Evolutionary conservation across 2,329 filamentous ascomycete species (phyloP).

Genomic region (Monosporascus cannonballus): DNA sequence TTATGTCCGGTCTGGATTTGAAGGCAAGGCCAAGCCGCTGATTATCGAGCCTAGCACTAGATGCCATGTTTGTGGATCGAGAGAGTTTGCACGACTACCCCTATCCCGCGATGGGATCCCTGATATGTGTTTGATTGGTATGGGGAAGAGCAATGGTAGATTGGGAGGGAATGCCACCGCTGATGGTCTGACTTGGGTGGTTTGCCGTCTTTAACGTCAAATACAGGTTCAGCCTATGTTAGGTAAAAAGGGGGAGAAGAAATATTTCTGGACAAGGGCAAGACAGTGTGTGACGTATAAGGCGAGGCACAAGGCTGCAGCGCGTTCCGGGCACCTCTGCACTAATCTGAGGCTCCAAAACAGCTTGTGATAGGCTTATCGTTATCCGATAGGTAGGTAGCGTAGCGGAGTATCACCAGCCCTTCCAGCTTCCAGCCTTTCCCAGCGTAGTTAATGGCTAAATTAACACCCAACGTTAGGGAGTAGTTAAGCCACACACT

Average conservation of each 20-base stretch:
- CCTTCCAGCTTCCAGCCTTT: too few relatives aligned
- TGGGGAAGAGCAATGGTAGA: neutral
- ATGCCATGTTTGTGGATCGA: slow-evolving; percentile 31
- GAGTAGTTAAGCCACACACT: too few relatives aligned
- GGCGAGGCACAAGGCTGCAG: neutral
- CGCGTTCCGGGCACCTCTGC: neutral
- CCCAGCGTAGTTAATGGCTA: too few relatives aligned
- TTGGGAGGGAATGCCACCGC: too few relatives aligned
- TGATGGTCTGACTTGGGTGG: too few relatives aligned
- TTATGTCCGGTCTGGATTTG: slow-evolving; percentile 48
- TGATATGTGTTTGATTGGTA: neutral
- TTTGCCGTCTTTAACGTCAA: too few relatives aligned
- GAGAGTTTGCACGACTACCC: neutral
- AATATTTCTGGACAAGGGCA: neutral
- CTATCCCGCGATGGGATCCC: neutral
- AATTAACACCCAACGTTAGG: too few relatives aligned
- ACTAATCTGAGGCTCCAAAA: neutral
- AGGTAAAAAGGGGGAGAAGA: neutral
- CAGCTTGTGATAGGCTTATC: neutral
- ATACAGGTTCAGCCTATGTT: too few relatives aligned
- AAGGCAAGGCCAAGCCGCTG: slow-evolving; percentile 48
- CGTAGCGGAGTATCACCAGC: too few relatives aligned
- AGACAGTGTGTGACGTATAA: neutral
- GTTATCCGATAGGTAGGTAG: too few relatives aligned
- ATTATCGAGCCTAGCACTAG: slow-evolving; percentile 37